phyloP scores from a whole-genome alignment of 441 rosid species.

The Rhodomyrtus psidioides region DNA sequence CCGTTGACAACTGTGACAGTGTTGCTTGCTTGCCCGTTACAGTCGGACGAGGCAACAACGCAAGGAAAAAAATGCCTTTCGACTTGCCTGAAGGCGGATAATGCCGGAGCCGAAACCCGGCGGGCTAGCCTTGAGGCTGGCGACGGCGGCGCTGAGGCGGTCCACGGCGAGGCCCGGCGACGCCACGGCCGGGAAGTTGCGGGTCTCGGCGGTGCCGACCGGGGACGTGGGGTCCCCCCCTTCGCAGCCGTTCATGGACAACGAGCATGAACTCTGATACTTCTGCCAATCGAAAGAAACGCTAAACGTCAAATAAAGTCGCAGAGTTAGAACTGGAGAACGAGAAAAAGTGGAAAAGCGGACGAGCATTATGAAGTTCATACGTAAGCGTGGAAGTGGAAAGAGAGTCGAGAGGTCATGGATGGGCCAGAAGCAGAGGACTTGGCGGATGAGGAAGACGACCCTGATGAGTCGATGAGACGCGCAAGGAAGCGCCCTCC shows the following conservation, averaged over 20 bases:
- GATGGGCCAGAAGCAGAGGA: not conserved
- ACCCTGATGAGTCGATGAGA: not conserved
- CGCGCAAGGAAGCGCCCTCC: not conserved
- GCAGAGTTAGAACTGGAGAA: not conserved
- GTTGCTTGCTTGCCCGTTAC: too few relatives aligned
- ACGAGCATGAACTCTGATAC: slow-evolving; percentile 14
- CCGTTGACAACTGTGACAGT: not conserved
- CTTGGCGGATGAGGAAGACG: not conserved
- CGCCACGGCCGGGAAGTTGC: slow-evolving; percentile 35
- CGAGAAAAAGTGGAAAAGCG: not conserved
- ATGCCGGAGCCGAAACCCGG: slow-evolving; percentile 54
- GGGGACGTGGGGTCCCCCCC: slow-evolving; percentile 39
- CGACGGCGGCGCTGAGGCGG: slow-evolving; percentile 38
- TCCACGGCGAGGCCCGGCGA: slow-evolving; percentile 52
- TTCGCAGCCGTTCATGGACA: slow-evolving; percentile 74
- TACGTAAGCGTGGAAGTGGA: not conserved
- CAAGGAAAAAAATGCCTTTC: not conserved
- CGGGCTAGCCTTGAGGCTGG: slow-evolving; percentile 39
- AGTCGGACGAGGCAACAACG: not conserved
- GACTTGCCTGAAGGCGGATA: slow-evolving; percentile 64
- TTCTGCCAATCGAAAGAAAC: slow-evolving; percentile 16
- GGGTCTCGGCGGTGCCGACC: slow-evolving; percentile 43
- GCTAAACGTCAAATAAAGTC: not conserved
- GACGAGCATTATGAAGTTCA: not conserved
- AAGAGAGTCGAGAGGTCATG: not conserved